These are phyloP conservation scores for Erodium chrysanthum DNA, from an alignment of 441 rosid genomes.

Conservation along the genomic window DNA sequence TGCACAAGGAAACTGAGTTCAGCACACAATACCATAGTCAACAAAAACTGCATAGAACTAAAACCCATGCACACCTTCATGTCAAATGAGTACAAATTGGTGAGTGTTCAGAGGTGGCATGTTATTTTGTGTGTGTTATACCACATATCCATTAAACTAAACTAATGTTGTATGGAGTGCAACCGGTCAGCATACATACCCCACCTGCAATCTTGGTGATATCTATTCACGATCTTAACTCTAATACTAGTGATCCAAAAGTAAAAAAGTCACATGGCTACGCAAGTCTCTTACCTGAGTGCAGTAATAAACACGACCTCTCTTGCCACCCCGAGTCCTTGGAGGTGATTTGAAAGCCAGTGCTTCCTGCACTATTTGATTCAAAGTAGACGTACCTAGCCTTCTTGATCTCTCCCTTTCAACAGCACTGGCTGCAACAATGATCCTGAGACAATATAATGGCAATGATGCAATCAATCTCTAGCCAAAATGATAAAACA, in stretches of 20 bases:
- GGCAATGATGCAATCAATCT: background rate
- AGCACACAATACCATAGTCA: background rate
- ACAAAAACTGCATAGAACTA: too few relatives aligned
- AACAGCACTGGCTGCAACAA: constrained; percentile 61
- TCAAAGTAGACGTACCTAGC: constrained; percentile 66
- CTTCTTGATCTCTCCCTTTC: constrained; percentile 91
- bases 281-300: constrained; percentile 50
- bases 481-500: background rate
- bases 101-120: too few relatives aligned
- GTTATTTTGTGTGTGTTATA: too few relatives aligned
- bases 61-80: too few relatives aligned
- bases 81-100: too few relatives aligned
- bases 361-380: constrained; percentile 79
- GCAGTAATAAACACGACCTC: constrained; percentile 83
- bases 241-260: background rate
- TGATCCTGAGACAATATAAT: constrained; percentile 41
- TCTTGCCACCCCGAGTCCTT: constrained; percentile 76
- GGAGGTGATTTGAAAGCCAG: constrained; percentile 89
- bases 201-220: too few relatives aligned
- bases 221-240: too few relatives aligned
- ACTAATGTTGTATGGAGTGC: too few relatives aligned
- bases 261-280: background rate
- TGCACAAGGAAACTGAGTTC: constrained; percentile 26
- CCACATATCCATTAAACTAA: too few relatives aligned
- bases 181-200: too few relatives aligned